Evolutionary conservation across 73 alveolate genomes (phyloP).

Genomic region (Paramecium sonneborni): DNA sequence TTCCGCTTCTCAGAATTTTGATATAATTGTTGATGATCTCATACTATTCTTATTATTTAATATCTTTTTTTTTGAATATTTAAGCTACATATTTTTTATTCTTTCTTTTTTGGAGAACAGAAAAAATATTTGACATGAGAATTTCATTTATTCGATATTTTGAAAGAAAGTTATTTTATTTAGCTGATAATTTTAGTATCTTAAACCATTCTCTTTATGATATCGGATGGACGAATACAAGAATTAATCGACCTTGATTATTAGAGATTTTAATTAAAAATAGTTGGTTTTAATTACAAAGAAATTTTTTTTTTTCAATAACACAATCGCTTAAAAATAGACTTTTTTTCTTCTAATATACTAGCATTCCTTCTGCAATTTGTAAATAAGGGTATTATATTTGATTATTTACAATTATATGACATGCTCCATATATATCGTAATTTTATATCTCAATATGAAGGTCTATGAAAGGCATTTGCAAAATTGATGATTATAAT

Average conservation of each 20-base stretch:
- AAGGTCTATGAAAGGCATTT: background rate
- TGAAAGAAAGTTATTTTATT: background rate
- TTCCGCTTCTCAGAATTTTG: background rate
- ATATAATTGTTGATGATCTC: slow-evolving; percentile 2
- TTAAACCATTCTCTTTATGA: slow-evolving; percentile 16
- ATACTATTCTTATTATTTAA: background rate
- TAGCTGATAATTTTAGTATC: background rate
- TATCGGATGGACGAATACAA: background rate
- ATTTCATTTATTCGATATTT: background rate
- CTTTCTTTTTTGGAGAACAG: background rate
- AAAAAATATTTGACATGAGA: background rate
- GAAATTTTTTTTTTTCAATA: background rate
- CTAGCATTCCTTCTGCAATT: slow-evolving; percentile 4
- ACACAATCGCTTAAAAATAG: background rate
- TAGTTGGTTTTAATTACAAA: background rate
- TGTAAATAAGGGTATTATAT: background rate
- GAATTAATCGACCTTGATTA: background rate
- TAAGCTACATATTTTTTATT: background rate
- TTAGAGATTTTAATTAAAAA: background rate
- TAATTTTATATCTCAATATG: background rate
- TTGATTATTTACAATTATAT: background rate
- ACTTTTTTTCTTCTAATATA: background rate
- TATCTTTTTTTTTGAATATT: background rate
- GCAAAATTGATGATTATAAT: background rate
- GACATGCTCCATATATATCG: background rate